These are phyloP conservation scores for Canavalia gladiata DNA, from an alignment of 306 rosid genomes.

Conservation along the genomic window DNA sequence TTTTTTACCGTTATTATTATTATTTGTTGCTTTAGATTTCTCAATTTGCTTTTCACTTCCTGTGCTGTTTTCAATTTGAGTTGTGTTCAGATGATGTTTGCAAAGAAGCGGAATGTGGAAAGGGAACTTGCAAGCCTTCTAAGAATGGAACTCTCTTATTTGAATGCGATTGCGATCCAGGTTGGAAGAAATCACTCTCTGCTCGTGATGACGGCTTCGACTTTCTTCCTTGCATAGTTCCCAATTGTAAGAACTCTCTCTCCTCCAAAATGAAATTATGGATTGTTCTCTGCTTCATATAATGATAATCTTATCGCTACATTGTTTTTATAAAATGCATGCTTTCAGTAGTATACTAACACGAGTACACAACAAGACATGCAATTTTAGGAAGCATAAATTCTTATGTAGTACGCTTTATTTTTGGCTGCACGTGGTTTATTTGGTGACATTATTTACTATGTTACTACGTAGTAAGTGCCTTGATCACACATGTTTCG, in stretches of 20 bases:
- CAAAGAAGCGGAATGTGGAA: conserved; percentile 70
- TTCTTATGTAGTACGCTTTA: not conserved
- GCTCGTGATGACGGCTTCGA: conserved; percentile 42
- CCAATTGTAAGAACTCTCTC: conserved; percentile 62
- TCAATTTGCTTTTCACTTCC: not conserved
- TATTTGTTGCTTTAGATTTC: not conserved
- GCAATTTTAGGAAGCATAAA: conserved; percentile 1
- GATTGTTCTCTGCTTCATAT: conserved; percentile 5
- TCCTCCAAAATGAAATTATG: not conserved
- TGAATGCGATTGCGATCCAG: conserved; percentile 74
- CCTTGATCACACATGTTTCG: conserved; percentile 4
- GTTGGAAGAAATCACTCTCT: conserved; percentile 66
- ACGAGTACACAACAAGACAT: not conserved
- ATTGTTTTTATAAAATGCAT: not conserved
- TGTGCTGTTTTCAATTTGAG: conserved; percentile 1
- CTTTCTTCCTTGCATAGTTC: conserved; percentile 81
- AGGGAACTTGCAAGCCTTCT: conserved; percentile 73
- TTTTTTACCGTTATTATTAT: not conserved
- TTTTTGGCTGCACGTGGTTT: conserved; percentile 41
- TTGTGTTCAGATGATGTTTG: conserved; percentile 65
- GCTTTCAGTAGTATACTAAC: not conserved
- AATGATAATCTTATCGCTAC: conserved; percentile 7
- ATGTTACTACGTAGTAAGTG: not conserved
- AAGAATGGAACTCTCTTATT: conserved; percentile 53
- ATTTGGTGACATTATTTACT: conserved; percentile 11